Base-by-base conservation (phyloP, 345 rosid species). In the Citrus inodora region DNA sequence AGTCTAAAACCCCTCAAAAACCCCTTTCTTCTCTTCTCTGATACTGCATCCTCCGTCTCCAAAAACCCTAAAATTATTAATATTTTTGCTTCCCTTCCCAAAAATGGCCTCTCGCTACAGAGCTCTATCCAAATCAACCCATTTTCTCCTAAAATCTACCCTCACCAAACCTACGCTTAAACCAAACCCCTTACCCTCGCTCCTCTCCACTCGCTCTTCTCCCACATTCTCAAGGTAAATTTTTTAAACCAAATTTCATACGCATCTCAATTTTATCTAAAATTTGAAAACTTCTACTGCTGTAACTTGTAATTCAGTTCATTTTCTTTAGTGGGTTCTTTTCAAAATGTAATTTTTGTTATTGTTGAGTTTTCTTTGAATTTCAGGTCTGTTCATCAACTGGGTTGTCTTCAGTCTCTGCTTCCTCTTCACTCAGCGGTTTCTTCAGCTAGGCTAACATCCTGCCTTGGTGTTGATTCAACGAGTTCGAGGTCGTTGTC, bases 391-490 rank as follows among this genome's bases (percentile, higher is more conserved):
- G 71, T 87, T 82, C 81, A 88, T 75, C 93, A 82, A 79, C 75
- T 92, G 87, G 94, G 95, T 21, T 85, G 86, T 75, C 84, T 93
- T 79, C 95, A 93, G 75, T 93, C 98, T 79, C 86, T 95, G 83
- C 91, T 93, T 63, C 98, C 98, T 9, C 86, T 95, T 76, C 83
- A 95, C 87, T 85, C 89, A 7, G 97, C 93, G 3, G 94, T 93
- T 37, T 84, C 98, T 59, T 87, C 98, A 2, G 97, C 98, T 80
- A 88, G 95, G 83, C 88, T 93, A 74, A 92, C 95, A 21, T 92
- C 98, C 5, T 92, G 98, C 86, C 97, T 95, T 4, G 94, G 98
- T 73, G 80, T 90, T 59, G 95, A 95, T 87, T 81, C 97, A 28
- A 86, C 58, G 78, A 87, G 88, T 71, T 90, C 97, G 25, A 88